A percentile compares a stretch with the other conserved stretches of the same genome.
Evolutionary conservation across 352 stramenopile species (phyloP).

Genomic region (Phytopythium litorale): DNA sequence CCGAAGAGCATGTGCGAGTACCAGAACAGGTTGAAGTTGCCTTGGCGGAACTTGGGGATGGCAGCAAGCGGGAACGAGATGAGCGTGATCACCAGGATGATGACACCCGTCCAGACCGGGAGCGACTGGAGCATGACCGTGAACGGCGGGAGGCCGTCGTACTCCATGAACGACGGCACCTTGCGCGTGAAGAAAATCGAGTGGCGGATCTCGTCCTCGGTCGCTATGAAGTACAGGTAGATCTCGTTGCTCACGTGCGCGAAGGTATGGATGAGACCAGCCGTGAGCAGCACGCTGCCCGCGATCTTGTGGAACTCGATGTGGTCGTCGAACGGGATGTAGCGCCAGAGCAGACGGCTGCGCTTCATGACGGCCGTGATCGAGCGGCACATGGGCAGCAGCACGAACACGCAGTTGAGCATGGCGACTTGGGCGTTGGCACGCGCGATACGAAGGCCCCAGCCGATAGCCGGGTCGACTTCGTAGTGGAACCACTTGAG

Average conservation of each 20-base stretch:
- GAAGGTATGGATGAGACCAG: slow-evolving; percentile 56
- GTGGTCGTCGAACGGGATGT: slow-evolving; percentile 78
- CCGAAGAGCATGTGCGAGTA: slow-evolving; percentile 82
- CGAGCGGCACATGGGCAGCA: slow-evolving; percentile 76
- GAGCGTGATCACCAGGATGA: slow-evolving; percentile 60
- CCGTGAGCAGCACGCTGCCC: slow-evolving; percentile 50
- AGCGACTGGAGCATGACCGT: slow-evolving; percentile 60
- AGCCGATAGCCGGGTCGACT: slow-evolving; percentile 70
- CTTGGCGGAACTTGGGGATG: slow-evolving; percentile 70
- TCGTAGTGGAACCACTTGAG: slow-evolving; percentile 72
- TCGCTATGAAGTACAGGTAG: slow-evolving; percentile 63
- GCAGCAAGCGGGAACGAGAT: slow-evolving; percentile 69
- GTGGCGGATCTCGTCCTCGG: slow-evolving; percentile 44
- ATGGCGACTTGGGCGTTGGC: slow-evolving; percentile 73
- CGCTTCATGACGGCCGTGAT: slow-evolving; percentile 74
- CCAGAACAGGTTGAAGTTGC: slow-evolving; percentile 80
- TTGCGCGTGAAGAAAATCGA: slow-evolving; percentile 60
- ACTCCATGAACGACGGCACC: slow-evolving; percentile 38
- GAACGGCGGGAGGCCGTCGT: slow-evolving; percentile 54
- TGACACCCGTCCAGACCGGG: slow-evolving; percentile 62
- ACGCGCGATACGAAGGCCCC: slow-evolving; percentile 64
- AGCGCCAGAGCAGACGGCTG: slow-evolving; percentile 55
- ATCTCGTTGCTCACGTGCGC: slow-evolving; percentile 73
- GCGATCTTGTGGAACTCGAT: slow-evolving; percentile 81
- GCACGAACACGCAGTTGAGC: slow-evolving; percentile 73